Evolutionary conservation across 805 yeast species (phyloP).

Genomic region (Saturnispora serradocipensis): DNA sequence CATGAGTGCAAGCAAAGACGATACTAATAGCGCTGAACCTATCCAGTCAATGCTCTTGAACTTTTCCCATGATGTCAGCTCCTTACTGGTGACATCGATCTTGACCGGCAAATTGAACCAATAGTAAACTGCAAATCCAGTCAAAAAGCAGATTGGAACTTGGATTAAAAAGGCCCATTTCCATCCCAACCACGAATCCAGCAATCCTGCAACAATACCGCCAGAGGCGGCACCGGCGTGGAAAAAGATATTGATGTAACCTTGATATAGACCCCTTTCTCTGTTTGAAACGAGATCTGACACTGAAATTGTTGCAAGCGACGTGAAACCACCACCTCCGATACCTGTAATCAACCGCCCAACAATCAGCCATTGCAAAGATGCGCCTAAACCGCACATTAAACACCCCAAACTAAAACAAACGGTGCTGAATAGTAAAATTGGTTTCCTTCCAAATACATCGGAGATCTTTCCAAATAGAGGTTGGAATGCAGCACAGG

Average conservation of each 20-base stretch:
- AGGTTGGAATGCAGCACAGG: constrained; percentile 44
- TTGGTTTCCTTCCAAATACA: constrained; percentile 40
- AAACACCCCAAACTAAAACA: constrained; percentile 32
- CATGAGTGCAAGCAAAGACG: constrained; percentile 49
- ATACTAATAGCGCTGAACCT: constrained; percentile 53
- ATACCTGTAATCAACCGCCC: constrained; percentile 73
- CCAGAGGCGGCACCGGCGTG: constrained; percentile 73
- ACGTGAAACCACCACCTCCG: constrained; percentile 82
- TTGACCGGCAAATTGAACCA: constrained; percentile 32
- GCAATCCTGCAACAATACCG: constrained; percentile 52
- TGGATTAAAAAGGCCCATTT: constrained; percentile 48
- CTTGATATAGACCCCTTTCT: constrained; percentile 75
- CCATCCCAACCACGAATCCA: constrained; percentile 54
- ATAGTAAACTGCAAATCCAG: constrained; percentile 31
- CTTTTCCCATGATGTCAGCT: constrained; percentile 27
- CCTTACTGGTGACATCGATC: constrained; percentile 8
- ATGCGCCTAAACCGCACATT: constrained; percentile 33
- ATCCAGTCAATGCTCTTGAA: constrained; percentile 35
- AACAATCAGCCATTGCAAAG: constrained; percentile 36
- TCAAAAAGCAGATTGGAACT: constrained; percentile 39
- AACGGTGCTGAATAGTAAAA: constrained; percentile 27
- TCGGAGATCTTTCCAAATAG: constrained; percentile 46
- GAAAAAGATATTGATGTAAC: constrained; percentile 65
- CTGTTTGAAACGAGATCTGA: constrained; percentile 71
- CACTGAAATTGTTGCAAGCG: constrained; percentile 65